These are phyloP conservation scores for Suhomyces pyralidae DNA, from an alignment of 805 yeast genomes.

Conservation along the genomic window DNA sequence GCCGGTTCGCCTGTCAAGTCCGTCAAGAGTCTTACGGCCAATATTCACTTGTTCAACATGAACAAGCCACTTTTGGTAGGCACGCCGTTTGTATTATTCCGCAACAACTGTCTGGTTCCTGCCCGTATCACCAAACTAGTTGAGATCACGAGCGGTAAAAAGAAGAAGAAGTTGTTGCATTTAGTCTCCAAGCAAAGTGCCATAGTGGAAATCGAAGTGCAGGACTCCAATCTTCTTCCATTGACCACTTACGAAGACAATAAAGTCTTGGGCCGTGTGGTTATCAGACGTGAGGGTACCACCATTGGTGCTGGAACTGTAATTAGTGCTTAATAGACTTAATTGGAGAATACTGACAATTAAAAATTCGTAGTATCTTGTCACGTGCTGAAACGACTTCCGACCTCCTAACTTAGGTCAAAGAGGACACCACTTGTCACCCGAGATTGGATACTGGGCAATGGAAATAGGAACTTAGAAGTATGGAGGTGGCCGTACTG, in stretches of 20 bases:
- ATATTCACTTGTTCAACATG: conserved; percentile 38
- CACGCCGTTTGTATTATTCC: conserved; percentile 70
- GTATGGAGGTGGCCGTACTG: no score
- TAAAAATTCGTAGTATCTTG: no score
- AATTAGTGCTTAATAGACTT: neutral
- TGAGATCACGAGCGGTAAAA: conserved; percentile 18
- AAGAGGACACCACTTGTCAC: no score
- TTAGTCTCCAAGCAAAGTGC: conserved; percentile 61
- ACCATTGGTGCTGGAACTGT: conserved; percentile 68
- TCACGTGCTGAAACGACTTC: no score
- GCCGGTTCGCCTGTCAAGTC: conserved; percentile 23
- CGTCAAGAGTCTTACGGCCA: conserved; percentile 26
- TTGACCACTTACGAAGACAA: conserved; percentile 47
- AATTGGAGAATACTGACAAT: no score
- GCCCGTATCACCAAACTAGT: conserved; percentile 56
- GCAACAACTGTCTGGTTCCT: conserved; percentile 71
- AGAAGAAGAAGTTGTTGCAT: conserved; percentile 41
- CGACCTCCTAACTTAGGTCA: no score
- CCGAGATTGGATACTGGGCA: no score
- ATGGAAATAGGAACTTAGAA: no score
- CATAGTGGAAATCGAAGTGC: conserved; percentile 51
- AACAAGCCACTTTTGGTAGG: conserved; percentile 77
- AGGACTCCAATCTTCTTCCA: conserved; percentile 47
- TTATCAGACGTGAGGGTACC: conserved; percentile 63
- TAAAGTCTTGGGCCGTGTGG: conserved; percentile 60